Conservation (phyloP, 2,329 filamentous ascomycete genomes). For the Paraconiothyrium sp. region DNA sequence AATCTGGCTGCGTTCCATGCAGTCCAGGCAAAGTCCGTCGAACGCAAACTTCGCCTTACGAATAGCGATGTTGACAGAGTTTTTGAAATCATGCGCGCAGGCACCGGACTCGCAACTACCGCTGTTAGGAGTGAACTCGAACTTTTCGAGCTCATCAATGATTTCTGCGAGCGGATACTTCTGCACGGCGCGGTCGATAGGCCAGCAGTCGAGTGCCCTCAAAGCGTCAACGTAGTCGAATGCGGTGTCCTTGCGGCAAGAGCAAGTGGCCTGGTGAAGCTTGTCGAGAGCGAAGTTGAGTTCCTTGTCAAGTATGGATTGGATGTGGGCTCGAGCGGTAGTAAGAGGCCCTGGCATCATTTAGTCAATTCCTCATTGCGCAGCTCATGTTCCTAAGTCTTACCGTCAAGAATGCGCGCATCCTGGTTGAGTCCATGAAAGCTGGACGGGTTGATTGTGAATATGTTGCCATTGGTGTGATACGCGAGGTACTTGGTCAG, state of each 20-base stretch:
- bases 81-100: constrained; percentile 27
- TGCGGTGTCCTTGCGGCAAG: constrained; percentile 28
- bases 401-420: constrained; percentile 25
- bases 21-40: constrained; percentile 30
- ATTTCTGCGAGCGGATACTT: constrained; percentile 22
- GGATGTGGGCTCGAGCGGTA: constrained; percentile 23
- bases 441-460: constrained; percentile 21
- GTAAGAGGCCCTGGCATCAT: constrained; percentile 21
- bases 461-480: constrained; percentile 22
- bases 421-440: constrained; percentile 21
- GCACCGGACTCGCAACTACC: constrained; percentile 18
- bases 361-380: background rate
- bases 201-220: constrained; percentile 24
- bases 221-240: constrained; percentile 29
- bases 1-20: constrained; percentile 28
- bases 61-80: constrained; percentile 26
- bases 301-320: constrained; percentile 22
- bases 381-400: background rate
- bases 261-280: constrained; percentile 23
- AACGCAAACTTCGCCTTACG: constrained; percentile 22
- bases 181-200: constrained; percentile 20
- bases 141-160: constrained; percentile 22
- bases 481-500: constrained; percentile 31
- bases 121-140: constrained; percentile 23
- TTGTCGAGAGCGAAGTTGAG: constrained; percentile 24